Evolutionary conservation across 495 filamentous ascomycete species (phyloP).

Genomic region (Aspergillus diversus): DNA sequence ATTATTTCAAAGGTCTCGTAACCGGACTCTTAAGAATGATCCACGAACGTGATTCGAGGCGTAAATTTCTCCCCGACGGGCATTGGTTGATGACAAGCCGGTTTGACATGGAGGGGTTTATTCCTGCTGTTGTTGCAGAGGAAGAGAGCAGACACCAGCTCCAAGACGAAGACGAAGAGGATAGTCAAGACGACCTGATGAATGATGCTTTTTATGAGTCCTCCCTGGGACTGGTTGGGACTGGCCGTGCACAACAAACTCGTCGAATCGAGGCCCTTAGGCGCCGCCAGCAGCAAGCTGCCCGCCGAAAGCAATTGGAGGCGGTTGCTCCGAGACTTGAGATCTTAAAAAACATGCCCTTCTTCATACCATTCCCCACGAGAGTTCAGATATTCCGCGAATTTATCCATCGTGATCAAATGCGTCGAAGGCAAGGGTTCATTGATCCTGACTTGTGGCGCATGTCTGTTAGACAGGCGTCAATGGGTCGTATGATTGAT

Average conservation of each 20-base stretch:
- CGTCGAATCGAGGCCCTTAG: conserved; percentile 57
- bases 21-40: conserved; percentile 85
- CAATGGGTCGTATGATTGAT: conserved; percentile 43
- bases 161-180: conserved; percentile 59
- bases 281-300: conserved; percentile 64
- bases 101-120: conserved; percentile 92
- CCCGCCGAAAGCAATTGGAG: conserved; percentile 69
- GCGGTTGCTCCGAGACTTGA: conserved; percentile 82
- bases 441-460: conserved; percentile 83
- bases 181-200: conserved; percentile 40
- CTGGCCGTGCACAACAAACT: conserved; percentile 55
- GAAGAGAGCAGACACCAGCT: conserved; percentile 78
- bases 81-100: conserved; percentile 96
- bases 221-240: conserved; percentile 50
- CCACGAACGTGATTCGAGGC: conserved; percentile 91
- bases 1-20: conserved; percentile 77
- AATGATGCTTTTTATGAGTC: conserved; percentile 36
- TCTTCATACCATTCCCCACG: conserved; percentile 91
- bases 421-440: conserved; percentile 71
- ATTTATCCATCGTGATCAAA: conserved; percentile 84
- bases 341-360: conserved; percentile 94
- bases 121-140: conserved; percentile 82
- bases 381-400: conserved; percentile 92
- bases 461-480: conserved; percentile 54
- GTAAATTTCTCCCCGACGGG: conserved; percentile 75